Evolutionary conservation across 345 rosid genomes (phyloP).

Genomic region (Bruguiera parviflora): DNA sequence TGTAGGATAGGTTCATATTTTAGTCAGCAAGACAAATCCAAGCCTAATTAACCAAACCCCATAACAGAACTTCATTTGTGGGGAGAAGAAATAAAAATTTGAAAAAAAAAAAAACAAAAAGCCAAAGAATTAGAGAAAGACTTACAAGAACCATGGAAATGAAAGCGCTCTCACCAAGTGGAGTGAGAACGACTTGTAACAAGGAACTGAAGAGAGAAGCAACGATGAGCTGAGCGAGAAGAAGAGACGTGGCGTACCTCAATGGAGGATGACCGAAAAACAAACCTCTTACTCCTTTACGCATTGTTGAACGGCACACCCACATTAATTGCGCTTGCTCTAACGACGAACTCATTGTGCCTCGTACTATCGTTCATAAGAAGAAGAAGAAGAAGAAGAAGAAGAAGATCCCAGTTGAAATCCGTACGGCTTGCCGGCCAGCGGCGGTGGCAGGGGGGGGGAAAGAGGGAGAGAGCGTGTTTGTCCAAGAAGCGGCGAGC

Average conservation of each 20-base stretch:
- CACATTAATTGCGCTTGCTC: not conserved
- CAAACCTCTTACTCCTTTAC: not conserved
- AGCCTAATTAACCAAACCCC: not conserved
- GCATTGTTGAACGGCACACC: not conserved
- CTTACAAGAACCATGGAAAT: constrained; percentile 26
- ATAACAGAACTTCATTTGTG: not conserved
- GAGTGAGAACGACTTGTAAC: constrained; percentile 18
- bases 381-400: no score
- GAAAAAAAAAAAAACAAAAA: not conserved
- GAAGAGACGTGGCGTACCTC: not conserved
- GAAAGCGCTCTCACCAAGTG: constrained; percentile 28
- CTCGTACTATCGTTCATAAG: no score
- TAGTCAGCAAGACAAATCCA: not conserved
- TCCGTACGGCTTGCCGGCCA: not conserved
- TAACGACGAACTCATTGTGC: not conserved
- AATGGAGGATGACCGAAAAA: constrained; percentile 12
- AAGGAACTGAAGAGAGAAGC: constrained; percentile 8
- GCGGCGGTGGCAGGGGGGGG: not conserved
- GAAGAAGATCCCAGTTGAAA: no score
- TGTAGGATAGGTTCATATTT: no score
- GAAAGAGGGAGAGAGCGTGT: not conserved
- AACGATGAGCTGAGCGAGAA: constrained; percentile 15
- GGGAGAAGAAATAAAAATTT: not conserved
- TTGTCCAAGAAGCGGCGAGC: not conserved
- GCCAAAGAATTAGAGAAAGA: not conserved